phyloP scores from a whole-genome alignment of 345 rosid species.

The Hirschfeldia incana region DNA sequence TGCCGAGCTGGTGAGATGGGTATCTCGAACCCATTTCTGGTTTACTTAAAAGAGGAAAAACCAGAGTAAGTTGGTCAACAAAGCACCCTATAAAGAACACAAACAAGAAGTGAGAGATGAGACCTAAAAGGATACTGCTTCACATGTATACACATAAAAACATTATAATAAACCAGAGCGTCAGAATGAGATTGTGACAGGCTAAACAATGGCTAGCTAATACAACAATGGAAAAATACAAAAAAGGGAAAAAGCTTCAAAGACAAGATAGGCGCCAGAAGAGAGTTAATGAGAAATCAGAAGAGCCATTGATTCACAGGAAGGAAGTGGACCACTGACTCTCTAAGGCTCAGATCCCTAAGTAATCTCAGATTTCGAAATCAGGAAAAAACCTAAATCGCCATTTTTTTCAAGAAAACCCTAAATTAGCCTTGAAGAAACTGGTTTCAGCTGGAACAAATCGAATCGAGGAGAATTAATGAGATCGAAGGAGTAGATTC shows the following conservation, averaged over 20 bases:
- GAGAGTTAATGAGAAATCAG: neutral
- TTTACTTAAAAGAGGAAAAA: conserved; percentile 13
- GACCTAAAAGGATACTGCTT: neutral
- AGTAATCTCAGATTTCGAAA: conserved; percentile 5
- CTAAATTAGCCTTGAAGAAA: neutral
- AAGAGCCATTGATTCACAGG: conserved; percentile 1
- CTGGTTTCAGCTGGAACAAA: neutral
- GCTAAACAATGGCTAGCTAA: conserved; percentile 17
- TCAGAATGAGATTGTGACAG: conserved; percentile 20
- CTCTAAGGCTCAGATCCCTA: conserved; percentile 35
- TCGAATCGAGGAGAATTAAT: conserved; percentile 4
- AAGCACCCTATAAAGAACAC: conserved; percentile 19
- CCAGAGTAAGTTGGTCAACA: conserved; percentile 20
- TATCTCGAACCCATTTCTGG: conserved; percentile 87
- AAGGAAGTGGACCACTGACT: conserved; percentile 22
- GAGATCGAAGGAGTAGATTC: neutral
- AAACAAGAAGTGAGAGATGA: conserved; percentile 15
- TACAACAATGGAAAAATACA: neutral
- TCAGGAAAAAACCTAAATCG: conserved; percentile 17
- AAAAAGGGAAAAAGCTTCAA: conserved; percentile 4
- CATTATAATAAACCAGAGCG: conserved; percentile 5
- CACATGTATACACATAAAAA: conserved; percentile 21
- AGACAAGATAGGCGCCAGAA: conserved; percentile 16
- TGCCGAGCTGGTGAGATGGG: conserved; percentile 97
- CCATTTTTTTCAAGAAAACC: conserved; percentile 7